Evolutionary conservation across 441 rosid genomes (phyloP), one percentile per base, ranked within the genome.

Genomic region (Croton setiger): DNA sequence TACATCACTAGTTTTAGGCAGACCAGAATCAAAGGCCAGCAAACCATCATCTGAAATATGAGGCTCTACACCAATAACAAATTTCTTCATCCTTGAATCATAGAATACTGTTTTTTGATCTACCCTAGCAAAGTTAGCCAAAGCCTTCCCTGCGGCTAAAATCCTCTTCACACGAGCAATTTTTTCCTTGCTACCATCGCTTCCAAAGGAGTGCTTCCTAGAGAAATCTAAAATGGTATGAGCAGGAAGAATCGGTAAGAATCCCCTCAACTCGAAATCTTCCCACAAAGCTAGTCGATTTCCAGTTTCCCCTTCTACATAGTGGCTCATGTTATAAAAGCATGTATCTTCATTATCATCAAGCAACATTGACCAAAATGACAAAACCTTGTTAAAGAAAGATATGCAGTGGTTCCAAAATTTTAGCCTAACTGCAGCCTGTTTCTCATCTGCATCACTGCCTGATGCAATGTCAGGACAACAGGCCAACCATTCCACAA

Each of bases 401-500:
- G 86, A 33, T 52, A 88, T 73, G 76, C 83, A 92, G 35, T 78
- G 82, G 64, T 78, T 82, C 98, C 98, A 95, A 78, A 92, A 92
- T 4, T 68, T 78, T 47, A 79, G 79, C 74, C 91, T 83, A 60
- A 74, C 84, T 65, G 80, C 67, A 43, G 75, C 74, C 78, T 87
- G 97, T 65, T 76, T 86, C 80, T 88, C 94, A 77, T 90, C 97
- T 58, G 74, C 67, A 71, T 89, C 94, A 69, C 80, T 80, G 58
- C 84, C 90, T 3, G 82, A 39, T 53, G 92, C 90, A 72, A 87
- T 65, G 68, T 90, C 99, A 41, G 97, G 92, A 76, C 67, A 88
- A 74, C 93, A 92, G 48, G 98, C 97, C 84, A 92, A 71, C 98
- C 99, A 95, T 75, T 95, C 99, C 63, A 92, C 77, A 76, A 90